Conservation (phyloP, 2,329 filamentous ascomycete genomes). For the Aureobasidium leucospermi region DNA sequence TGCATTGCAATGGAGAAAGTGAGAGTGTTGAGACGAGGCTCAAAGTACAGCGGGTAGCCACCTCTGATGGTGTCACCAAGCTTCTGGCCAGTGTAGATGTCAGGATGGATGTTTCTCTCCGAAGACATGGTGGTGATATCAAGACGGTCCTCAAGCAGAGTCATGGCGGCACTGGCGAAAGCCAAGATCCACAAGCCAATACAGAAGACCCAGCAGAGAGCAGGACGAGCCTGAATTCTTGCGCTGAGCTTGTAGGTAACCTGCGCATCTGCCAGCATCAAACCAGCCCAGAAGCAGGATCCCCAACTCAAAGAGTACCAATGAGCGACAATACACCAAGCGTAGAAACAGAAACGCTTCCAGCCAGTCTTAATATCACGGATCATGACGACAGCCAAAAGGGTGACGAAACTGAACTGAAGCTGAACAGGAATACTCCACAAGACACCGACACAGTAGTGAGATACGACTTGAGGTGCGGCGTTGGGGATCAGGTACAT, state of each 20-base stretch:
- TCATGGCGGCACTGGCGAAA: conserved; percentile 25
- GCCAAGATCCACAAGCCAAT: conserved; percentile 19
- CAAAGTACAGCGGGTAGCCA: conserved; percentile 38
- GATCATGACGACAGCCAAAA: conserved; percentile 37
- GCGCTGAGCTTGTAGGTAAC: conserved; percentile 39
- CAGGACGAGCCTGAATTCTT: conserved; percentile 30
- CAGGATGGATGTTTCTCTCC: conserved; percentile 40
- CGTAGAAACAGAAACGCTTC: conserved; percentile 41
- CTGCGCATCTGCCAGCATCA: conserved; percentile 40
- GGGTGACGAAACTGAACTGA: conserved; percentile 40
- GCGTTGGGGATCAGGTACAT: conserved; percentile 42
- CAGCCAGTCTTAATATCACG: conserved; percentile 38
- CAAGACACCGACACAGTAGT: conserved; percentile 44
- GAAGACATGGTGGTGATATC: conserved; percentile 32
- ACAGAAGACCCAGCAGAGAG: conserved; percentile 32
- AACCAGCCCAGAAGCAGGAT: conserved; percentile 38
- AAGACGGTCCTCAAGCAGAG: conserved; percentile 31
- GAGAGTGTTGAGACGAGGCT: conserved; percentile 38
- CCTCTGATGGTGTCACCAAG: conserved; percentile 28
- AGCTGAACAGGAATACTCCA: conserved; percentile 46
- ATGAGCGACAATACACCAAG: conserved; percentile 36
- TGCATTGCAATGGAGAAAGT: conserved; percentile 33
- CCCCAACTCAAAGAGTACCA: conserved; percentile 44
- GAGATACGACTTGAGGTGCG: conserved; percentile 40
- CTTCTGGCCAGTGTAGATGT: conserved; percentile 31